Conservation (phyloP, 208 protist species). For the Acanthamoeba lenticulata region DNA sequence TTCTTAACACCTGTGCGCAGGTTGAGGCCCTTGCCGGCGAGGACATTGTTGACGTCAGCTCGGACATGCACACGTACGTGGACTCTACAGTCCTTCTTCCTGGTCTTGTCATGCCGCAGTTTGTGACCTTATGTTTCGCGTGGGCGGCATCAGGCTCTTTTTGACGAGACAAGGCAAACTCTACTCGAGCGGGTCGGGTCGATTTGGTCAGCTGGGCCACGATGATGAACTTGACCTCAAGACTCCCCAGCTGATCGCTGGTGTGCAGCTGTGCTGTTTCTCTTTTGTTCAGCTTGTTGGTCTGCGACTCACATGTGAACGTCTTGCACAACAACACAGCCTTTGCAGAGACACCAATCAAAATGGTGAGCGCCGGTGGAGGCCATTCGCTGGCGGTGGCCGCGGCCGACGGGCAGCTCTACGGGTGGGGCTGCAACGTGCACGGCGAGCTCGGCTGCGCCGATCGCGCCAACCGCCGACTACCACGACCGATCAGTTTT, state of each 20-base stretch:
- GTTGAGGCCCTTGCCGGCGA: background rate
- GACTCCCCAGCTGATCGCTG: background rate
- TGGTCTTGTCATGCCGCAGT: background rate
- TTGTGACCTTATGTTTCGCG: background rate
- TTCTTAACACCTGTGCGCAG: background rate
- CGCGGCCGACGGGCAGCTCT: background rate
- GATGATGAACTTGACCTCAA: background rate
- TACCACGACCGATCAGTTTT: background rate
- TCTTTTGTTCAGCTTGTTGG: background rate
- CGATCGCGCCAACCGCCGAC: background rate
- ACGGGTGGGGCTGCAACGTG: background rate
- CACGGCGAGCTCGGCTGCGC: background rate
- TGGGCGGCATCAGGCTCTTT: background rate
- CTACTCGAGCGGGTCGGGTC: background rate
- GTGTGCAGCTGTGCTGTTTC: no score
- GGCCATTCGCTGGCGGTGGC: background rate
- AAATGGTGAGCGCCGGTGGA: background rate
- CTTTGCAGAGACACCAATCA: background rate
- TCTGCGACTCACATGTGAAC: no score
- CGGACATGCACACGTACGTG: background rate
- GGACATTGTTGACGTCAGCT: background rate
- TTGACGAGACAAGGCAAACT: background rate
- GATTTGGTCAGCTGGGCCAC: slow-evolving; percentile 11
- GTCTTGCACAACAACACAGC: background rate
- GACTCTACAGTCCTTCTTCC: background rate